These are phyloP conservation scores for Ligustrum vulgare DNA, from an alignment of 257 asterid species.

Conservation along the genomic window DNA sequence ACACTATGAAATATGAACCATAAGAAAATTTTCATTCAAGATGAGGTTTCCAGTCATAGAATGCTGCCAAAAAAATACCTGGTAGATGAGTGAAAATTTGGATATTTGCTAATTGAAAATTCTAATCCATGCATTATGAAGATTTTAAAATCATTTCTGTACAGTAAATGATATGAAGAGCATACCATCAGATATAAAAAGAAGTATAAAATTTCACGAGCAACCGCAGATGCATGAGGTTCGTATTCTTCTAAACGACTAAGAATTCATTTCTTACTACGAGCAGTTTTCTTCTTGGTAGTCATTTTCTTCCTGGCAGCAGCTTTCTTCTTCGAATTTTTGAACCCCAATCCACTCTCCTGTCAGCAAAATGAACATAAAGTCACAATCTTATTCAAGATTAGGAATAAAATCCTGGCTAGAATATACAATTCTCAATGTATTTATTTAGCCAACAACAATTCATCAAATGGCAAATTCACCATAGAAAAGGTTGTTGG, in stretches of 20 bases:
- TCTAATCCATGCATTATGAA: no score
- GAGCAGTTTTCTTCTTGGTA: constrained; percentile 37
- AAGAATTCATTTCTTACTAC: constrained; percentile 47
- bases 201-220: no score
- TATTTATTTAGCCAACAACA: neutral
- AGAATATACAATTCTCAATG: neutral
- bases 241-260: neutral
- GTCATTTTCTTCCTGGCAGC: constrained; percentile 37
- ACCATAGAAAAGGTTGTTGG: neutral
- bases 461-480: neutral
- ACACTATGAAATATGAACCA: no score
- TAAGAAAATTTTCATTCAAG: no score
- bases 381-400: neutral
- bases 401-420: neutral
- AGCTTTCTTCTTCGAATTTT: constrained; percentile 48
- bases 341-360: constrained; percentile 62
- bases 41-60: no score
- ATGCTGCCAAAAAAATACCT: no score
- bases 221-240: neutral
- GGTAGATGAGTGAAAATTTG: no score
- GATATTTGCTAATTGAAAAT: no score
- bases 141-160: no score
- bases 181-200: no score
- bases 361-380: constrained; percentile 27
- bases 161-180: no score